Base-by-base conservation (phyloP, 2,329 filamentous ascomycete species). In the Neospermospora avenae region DNA sequence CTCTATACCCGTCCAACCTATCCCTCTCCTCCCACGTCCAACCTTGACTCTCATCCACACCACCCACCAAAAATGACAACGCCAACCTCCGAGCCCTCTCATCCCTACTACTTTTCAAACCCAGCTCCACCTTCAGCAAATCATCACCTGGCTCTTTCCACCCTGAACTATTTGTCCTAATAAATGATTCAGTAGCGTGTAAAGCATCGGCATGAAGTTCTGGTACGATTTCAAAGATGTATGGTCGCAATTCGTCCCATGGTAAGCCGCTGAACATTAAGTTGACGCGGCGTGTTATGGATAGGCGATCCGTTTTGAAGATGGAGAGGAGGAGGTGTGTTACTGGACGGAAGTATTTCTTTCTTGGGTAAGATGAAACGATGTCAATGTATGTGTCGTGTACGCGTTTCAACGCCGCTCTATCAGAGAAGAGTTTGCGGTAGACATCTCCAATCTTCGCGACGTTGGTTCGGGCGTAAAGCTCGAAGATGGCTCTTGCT, bases 161-260 rank as follows among this genome's bases (percentile, higher is more conserved):
- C 18, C 41, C 39, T 1, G 28, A 24, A 24, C 14, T 45, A 14
- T 34, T 28, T 13, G 48, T 37, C 16, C 56, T 45, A 14, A 60
- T 55, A 31, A 25, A 34, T 3, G 34, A 8, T 6, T 51, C 49
- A 24, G 46, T 44, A 7, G 18, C 25, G 11, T 51, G 22, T 5
- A 63, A n/a, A 1, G 62, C 62, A 52, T 63, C 62, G 10, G 62
- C 53, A 41, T 61, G 59, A 5, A 63, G 13, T 25, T 57, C 34
- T 13, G 59, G 59, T 13, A 59, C 18, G 22, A 63, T 57, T 2
- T 59, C 59, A 2, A 54, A 25, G 24, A 63, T 11, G 13, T 59
- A 59, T 1, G 45, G 34, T 22, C 20, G 51, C 3, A 57, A 48
- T 16, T 59, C 58, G 1, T 31, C 35, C 56, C 56, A 61, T 7